Evolutionary conservation across 2,329 filamentous ascomycete species (phyloP).

Genomic region (Salinomyces thailandicus): DNA sequence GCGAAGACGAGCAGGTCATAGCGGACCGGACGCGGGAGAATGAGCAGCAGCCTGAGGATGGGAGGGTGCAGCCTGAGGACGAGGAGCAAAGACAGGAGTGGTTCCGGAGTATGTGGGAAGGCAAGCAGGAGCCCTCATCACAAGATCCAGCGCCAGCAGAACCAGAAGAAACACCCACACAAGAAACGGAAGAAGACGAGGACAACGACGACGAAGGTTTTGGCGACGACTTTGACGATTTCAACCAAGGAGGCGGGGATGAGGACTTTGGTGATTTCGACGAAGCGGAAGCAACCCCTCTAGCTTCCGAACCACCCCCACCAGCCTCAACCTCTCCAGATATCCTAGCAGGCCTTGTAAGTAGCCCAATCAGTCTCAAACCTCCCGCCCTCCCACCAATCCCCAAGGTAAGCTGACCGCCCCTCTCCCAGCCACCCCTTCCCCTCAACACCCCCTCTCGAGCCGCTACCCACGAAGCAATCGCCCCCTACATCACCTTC

Average conservation of each 20-base stretch:
- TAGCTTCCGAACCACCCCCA: constrained; percentile 30
- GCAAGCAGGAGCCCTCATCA: constrained; percentile 7
- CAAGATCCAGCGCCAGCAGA: constrained; percentile 8
- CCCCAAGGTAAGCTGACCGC: background rate
- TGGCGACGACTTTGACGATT: constrained; percentile 59
- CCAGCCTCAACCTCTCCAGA: constrained; percentile 20
- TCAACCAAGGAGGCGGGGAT: constrained; percentile 39
- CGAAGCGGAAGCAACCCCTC: constrained; percentile 28
- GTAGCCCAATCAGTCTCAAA: constrained; percentile 20
- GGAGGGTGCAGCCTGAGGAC: constrained; percentile 9
- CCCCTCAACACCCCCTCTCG: constrained; percentile 26
- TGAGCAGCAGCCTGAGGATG: background rate
- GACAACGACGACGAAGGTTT: constrained; percentile 56
- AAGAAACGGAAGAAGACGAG: constrained; percentile 38
- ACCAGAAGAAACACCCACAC: constrained; percentile 30
- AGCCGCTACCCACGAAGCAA: constrained; percentile 49
- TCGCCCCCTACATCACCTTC: constrained; percentile 55
- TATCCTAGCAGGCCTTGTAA: constrained; percentile 39
- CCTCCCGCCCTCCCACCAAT: constrained; percentile 1
- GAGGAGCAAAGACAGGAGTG: constrained; percentile 22
- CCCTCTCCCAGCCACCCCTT: constrained; percentile 19
- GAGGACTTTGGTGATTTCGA: constrained; percentile 46
- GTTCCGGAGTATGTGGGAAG: constrained; percentile 25
- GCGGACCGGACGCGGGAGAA: no score
- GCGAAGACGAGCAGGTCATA: no score